Percentiles rank a stretch among this genome's conserved stretches.
Conservation (phyloP, 2,329 filamentous ascomycete species). For the Aspergillus luchuensis region DNA sequence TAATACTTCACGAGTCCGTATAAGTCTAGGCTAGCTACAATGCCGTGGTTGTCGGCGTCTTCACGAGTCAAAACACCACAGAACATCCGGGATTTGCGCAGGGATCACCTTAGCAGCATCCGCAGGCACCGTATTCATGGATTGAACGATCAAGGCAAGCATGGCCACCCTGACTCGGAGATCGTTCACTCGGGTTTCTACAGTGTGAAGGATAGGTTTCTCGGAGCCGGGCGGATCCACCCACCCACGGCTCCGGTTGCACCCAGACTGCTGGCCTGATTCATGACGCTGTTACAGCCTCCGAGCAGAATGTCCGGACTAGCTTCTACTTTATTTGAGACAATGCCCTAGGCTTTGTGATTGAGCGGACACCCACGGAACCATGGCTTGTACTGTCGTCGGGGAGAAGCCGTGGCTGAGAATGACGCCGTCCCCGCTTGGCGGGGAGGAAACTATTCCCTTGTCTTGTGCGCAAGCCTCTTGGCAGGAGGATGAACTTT, state of each 20-base stretch:
- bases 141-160: background rate
- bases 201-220: background rate
- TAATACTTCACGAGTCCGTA: background rate
- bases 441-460: background rate
- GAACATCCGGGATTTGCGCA: background rate
- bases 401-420: background rate
- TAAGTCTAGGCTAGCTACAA: background rate
- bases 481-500: background rate
- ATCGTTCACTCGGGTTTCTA: background rate
- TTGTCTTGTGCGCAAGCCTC: background rate
- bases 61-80: background rate
- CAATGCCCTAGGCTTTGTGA: background rate
- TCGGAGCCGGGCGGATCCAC: conserved; percentile 2
- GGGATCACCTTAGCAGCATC: background rate
- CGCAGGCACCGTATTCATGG: background rate
- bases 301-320: background rate
- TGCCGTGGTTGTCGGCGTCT: background rate
- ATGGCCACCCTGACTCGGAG: background rate
- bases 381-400: background rate
- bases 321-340: conserved; percentile 4
- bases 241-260: background rate
- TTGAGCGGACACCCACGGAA: background rate
- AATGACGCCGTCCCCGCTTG: background rate
- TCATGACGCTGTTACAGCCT: background rate
- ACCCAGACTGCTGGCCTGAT: background rate